phyloP scores from a whole-genome alignment of 805 yeast genomes.

The Candida glaebosa region DNA sequence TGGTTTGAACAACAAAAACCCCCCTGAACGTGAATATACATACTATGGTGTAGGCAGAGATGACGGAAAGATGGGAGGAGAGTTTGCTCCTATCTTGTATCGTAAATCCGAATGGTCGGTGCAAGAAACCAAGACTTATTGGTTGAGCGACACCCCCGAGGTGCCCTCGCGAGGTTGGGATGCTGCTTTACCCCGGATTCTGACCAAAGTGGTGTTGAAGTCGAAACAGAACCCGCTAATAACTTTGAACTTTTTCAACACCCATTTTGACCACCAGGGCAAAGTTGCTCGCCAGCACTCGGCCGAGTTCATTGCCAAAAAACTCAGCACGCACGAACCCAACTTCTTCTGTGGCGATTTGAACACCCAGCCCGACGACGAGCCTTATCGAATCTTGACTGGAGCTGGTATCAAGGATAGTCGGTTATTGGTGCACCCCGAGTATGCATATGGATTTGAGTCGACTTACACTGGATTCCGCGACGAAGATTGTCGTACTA shows the following conservation, averaged over 20 bases:
- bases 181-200: conserved; percentile 39
- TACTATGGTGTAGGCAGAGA: conserved; percentile 37
- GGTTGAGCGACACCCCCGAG: conserved; percentile 40
- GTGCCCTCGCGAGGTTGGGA: conserved; percentile 42
- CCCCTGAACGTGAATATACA: conserved; percentile 19
- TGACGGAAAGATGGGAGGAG: conserved; percentile 29
- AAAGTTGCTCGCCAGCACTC: conserved; percentile 32
- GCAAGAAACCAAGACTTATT: conserved; percentile 29
- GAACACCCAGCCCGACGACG: conserved; percentile 39
- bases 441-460: conserved; percentile 37
- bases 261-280: conserved; percentile 43
- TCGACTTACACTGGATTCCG: conserved; percentile 49
- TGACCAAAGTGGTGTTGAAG: conserved; percentile 34
- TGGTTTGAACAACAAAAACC: conserved; percentile 16
- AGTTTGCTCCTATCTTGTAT: conserved; percentile 36
- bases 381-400: conserved; percentile 37
- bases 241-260: conserved; percentile 33
- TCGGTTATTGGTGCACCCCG: conserved; percentile 22
- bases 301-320: conserved; percentile 31
- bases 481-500: conserved; percentile 25
- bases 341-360: conserved; percentile 42
- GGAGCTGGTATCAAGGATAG: conserved; percentile 38
- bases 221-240: conserved; percentile 25
- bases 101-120: conserved; percentile 28
- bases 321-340: conserved; percentile 29